Base-by-base conservation (phyloP, 2,329 filamentous ascomycete species). In the Curvularia sp. region DNA sequence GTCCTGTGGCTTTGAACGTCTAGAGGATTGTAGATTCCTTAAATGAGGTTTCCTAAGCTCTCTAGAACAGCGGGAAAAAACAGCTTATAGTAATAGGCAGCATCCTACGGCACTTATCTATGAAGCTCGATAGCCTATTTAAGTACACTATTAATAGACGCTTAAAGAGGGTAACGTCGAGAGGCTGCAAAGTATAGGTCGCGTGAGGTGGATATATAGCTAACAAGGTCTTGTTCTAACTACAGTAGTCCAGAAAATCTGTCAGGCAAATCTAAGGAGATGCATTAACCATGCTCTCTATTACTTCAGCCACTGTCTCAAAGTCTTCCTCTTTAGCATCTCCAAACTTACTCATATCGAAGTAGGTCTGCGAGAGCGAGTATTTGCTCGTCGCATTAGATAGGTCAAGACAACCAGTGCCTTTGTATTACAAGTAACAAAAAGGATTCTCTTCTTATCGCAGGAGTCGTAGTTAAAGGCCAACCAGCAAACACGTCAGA, bases 341-440 rank as follows among this genome's bases (percentile, higher is more conserved):
- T 28, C 49, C 61, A 43, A 69, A 70, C 49, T 71, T 67, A 51
- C 69, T 71, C 62, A 68, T 69, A 50, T 65, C 38, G 41, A 68
- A 68, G 46, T 71, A 62, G 15, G 61, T 67, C 20, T 65, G 63
- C 15, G 62, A 66, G 24, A 71, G 60, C 39, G 65, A 67, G 52
- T 22, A 55, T 43, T 68, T 66, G 43, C 51, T 57, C 52, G 54
- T 65, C 28, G 31, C 22, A 22, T 67, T 58, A 6, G 35, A 39
- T 18, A 39, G 35, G n/a, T 39, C 35, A 39, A 70, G 66, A 35
- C 67, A 69, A 49, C 67, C 65, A 54, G 66, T 60, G 55, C 52
- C 55, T 57, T 69, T 51, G 56, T n/a, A n/a, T n/a, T n/a, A n/a
- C n/a, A n/a, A n/a, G n/a, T n/a, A n/a, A n/a, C n/a, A n/a, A n/a